phyloP scores from a whole-genome alignment of 2,329 filamentous ascomycete genomes.

The Cercospora sojina region DNA sequence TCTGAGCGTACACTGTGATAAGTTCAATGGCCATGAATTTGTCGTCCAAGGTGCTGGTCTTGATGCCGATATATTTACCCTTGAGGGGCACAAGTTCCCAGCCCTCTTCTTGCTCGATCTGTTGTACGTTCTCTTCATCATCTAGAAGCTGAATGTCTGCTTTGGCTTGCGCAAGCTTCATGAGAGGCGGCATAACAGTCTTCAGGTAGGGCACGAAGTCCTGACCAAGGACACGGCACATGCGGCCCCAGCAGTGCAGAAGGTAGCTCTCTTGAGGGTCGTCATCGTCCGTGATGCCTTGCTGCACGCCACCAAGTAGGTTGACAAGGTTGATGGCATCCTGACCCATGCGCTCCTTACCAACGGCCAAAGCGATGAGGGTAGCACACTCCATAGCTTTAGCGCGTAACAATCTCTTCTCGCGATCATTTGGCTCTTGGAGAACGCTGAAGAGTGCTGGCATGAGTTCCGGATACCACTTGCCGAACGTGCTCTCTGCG shows the following conservation, averaged over 20 bases:
- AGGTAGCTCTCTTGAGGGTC: slow-evolving; percentile 96
- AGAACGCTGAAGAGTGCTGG: slow-evolving; percentile 88
- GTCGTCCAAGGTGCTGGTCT: slow-evolving; percentile 93
- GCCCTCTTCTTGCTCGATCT: slow-evolving; percentile 89
- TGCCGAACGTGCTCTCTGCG: slow-evolving; percentile 87
- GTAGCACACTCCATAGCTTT: slow-evolving; percentile 99
- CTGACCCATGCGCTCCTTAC: slow-evolving; percentile 83
- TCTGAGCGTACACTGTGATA: slow-evolving; percentile 93
- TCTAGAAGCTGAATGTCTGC: slow-evolving; percentile 96
- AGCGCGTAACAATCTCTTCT: slow-evolving; percentile 83
- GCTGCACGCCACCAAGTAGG: slow-evolving; percentile 81
- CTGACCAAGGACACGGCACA: slow-evolving; percentile 88
- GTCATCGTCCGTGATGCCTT: slow-evolving; percentile 81
- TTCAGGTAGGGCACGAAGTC: slow-evolving; percentile 92
- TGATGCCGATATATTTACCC: slow-evolving; percentile 97
- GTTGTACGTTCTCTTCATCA: slow-evolving; percentile 89
- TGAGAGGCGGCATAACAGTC: slow-evolving; percentile 89
- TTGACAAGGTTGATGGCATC: slow-evolving; percentile 88
- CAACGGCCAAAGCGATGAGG: slow-evolving; percentile 89
- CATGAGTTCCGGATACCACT: slow-evolving; percentile 96
- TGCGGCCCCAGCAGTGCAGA: slow-evolving; percentile 97
- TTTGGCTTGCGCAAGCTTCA: slow-evolving; percentile 89
- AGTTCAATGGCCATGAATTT: slow-evolving; percentile 99
- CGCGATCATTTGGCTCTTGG: slow-evolving; percentile 86
- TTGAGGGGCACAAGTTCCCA: slow-evolving; percentile 97